Evolutionary conservation across 805 yeast species (phyloP), one percentile per base, ranked within the genome.

Genomic region (Candida glaebosa): DNA sequence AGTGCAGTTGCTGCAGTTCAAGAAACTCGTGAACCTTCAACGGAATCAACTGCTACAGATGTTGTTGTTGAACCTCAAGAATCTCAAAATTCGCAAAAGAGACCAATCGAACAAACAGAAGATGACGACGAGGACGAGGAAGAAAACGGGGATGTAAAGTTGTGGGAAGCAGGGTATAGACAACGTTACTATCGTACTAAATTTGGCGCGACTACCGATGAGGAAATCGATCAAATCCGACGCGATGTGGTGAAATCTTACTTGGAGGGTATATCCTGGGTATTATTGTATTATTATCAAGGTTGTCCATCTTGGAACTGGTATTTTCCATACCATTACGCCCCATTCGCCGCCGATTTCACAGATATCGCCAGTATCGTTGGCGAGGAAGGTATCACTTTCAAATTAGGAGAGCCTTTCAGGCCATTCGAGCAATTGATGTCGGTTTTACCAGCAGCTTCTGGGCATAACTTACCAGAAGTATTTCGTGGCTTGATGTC

Each of bases 221-320:
- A 79, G 36, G 78, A 73, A 38, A 74, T 84, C 34, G 70, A 73
- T 2, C 63, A 68, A 15, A 68, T 78, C 16, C 74, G 82, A 34
- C 75, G 73, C 47, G 70, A 74, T 34, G 81, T 93, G 54, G 88
- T 82, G 0, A 68, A 70, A 41, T 76, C 81, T 37, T 93, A 93
- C 56, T 75, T 93, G 41, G 96, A 91, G 61, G 99, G 99, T 47
- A 85, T 93, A 3, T 81, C 96, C n/a, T 93, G 99, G 99, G 96
- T 84, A 1, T 70, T 93, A 48, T 65, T 87, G 40, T 93, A 93
- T 61, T 93, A 93, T 65, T 91, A 87, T 61, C 98, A 93, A 63
- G 98, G 97, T 2, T 91, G 98, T 65, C 96, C 96, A 0, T 91
- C 98, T 0, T 93, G 99, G 99, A 82, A 82, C 41, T 93, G 99